Base-by-base conservation (phyloP, 1,139 yeast genomes). In the Sugiyamaella japonica region DNA sequence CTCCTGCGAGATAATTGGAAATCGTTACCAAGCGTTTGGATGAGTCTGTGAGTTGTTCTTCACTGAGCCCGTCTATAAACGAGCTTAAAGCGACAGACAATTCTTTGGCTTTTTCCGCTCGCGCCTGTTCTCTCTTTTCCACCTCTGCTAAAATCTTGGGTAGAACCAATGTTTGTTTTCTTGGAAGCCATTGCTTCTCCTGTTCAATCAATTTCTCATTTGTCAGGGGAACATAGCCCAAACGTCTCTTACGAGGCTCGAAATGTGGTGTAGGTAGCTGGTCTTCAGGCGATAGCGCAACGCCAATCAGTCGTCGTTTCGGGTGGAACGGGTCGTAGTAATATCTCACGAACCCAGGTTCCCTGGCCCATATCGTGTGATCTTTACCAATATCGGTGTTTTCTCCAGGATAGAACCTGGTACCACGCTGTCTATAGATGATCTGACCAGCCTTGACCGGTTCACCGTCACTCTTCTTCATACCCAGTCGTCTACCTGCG, bases 251-350 rank as follows among this genome's bases (percentile, higher is more conserved):
- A 50, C 93, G 80, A 48, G 98, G 97, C 28, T 79, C 85, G 70
- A 91, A 91, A 70, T 93, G 98, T 8, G 95, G 89, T 9, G 89
- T 83, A 37, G 99, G 99, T 48, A 93, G 78, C 56, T 76, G 73
- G 44, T 81, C 73, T 3, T 84, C 86, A 60, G 79, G 78, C 47
- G 76, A 76, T 57, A 93, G 77, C 1, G 96, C 91, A 52, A 93
- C 84, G 41, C 99, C 99, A 55, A 90, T 89, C 67, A 88, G 88
- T 69, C 86, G 86, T 70, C 98, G 83, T 68, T 84, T 82, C 43
- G 98, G 97, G 68, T 93, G 99, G 78, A 91, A 91, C n/a, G 99
- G 99, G 74, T 93, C 97, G 61, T 84, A 76, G 71, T 93, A 93
- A 73, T 83, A 93, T 61, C 95, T 81, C 48, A 93, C 97, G 70